phyloP scores from a whole-genome alignment of 257 asterid species.

The Nicotiana sylvestris region DNA sequence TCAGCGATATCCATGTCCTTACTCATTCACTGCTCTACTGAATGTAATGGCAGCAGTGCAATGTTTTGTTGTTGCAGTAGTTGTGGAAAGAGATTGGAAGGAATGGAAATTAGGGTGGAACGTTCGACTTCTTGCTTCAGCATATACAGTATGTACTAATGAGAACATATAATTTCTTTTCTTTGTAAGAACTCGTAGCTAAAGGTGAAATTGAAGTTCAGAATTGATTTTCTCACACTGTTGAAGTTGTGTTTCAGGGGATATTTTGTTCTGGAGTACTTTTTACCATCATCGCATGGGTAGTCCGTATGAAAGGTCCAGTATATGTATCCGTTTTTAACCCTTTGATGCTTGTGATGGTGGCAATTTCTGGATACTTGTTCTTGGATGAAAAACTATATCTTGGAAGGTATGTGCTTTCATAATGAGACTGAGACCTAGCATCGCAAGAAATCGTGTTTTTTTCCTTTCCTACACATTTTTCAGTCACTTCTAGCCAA shows the following conservation, averaged over 20 bases:
- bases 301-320: constrained; percentile 69
- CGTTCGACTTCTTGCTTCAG: constrained; percentile 42
- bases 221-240: background rate
- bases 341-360: constrained; percentile 62
- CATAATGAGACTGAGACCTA: too few species aligned
- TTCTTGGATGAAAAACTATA: constrained; percentile 49
- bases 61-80: constrained; percentile 43
- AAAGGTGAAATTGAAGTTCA: background rate
- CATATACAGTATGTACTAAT: constrained; percentile 41
- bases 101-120: constrained; percentile 71
- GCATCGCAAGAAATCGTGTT: background rate
- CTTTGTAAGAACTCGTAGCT: background rate
- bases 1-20: constrained; percentile 52
- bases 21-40: constrained; percentile 70
- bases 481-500: background rate
- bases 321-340: constrained; percentile 58
- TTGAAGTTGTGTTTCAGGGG: constrained; percentile 37
- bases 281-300: constrained; percentile 38
- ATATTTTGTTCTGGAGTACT: constrained; percentile 45
- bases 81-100: constrained; percentile 38
- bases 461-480: background rate
- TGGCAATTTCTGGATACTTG: constrained; percentile 53
- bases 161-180: background rate
- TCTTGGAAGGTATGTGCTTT: constrained; percentile 51
- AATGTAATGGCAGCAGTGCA: constrained; percentile 57